Evolutionary conservation across 2,329 filamentous ascomycete genomes (phyloP).

Genomic region (Cladosporium sp.): DNA sequence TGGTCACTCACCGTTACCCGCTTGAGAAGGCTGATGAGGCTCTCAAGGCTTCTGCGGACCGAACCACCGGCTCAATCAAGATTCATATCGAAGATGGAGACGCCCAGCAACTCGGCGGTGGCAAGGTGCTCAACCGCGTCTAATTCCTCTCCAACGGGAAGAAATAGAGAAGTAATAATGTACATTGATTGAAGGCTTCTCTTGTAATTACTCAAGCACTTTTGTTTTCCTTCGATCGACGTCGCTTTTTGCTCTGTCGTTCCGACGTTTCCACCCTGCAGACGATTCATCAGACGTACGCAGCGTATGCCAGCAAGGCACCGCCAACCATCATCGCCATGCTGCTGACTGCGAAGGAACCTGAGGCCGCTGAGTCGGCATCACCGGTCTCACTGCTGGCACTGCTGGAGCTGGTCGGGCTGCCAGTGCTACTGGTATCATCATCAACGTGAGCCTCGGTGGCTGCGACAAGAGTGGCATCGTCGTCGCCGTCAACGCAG

Average conservation of each 20-base stretch:
- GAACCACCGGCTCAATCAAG: slow-evolving; percentile 54
- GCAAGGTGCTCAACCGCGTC: neutral
- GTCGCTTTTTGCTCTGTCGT: neutral
- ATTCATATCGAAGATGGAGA: slow-evolving; percentile 53
- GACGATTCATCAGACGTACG: neutral
- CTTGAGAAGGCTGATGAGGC: slow-evolving; percentile 60
- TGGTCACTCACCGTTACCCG: slow-evolving; percentile 61
- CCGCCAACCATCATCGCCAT: neutral
- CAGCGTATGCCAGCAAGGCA: neutral
- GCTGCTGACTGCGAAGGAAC: neutral
- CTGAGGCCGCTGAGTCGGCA: neutral
- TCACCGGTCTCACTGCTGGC: neutral
- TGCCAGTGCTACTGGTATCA: neutral
- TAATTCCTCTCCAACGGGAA: neutral
- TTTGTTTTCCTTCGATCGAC: neutral
- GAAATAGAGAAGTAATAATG: too few species aligned
- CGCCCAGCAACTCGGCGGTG: neutral
- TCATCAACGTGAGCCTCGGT: neutral
- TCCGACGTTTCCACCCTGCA: neutral
- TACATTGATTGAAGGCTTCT: too few species aligned
- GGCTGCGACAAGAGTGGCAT: slow-evolving; percentile 4
- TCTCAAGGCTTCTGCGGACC: slow-evolving; percentile 50
- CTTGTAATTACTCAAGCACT: neutral
- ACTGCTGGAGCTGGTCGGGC: neutral
- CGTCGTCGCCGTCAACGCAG: slow-evolving; percentile 9